Conservation (phyloP, 768 basidiomycete genomes). For the Lentinula lateritia region DNA sequence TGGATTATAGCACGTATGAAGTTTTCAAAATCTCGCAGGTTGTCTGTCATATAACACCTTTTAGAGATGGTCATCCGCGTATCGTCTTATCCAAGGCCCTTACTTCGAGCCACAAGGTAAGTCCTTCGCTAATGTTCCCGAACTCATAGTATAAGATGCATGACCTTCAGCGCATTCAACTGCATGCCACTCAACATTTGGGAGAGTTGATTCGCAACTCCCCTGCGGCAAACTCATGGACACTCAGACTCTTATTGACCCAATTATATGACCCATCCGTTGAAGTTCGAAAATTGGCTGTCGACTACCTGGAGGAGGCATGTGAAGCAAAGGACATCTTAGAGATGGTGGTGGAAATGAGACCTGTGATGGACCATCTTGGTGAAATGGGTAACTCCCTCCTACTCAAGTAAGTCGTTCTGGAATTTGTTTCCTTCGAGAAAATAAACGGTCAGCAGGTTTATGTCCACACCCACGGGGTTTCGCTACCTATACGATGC, state of each 20-base stretch:
- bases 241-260: slow-evolving; percentile 83
- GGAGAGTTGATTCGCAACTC: slow-evolving; percentile 72
- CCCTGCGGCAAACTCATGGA: slow-evolving; percentile 75
- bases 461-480: slow-evolving; percentile 90
- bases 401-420: slow-evolving; percentile 65
- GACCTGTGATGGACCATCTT: slow-evolving; percentile 91
- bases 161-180: slow-evolving; percentile 65
- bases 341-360: slow-evolving; percentile 89
- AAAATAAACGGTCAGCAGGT: slow-evolving; percentile 40
- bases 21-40: slow-evolving; percentile 1
- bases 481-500: slow-evolving; percentile 90
- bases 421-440: neutral
- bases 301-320: slow-evolving; percentile 83
- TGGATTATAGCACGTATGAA: slow-evolving; percentile 85
- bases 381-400: slow-evolving; percentile 89
- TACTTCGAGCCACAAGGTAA: slow-evolving; percentile 86
- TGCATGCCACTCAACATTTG: slow-evolving; percentile 85
- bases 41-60: slow-evolving; percentile 7
- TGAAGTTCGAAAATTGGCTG: slow-evolving; percentile 88
- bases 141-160: neutral
- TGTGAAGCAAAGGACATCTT: slow-evolving; percentile 82
- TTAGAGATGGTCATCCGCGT: slow-evolving; percentile 89
- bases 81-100: slow-evolving; percentile 92
- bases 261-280: slow-evolving; percentile 92
- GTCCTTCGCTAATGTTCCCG: too few relatives aligned